These are phyloP conservation scores for Begonia masoniana DNA, from an alignment of 306 rosid species.

Conservation along the genomic window DNA sequence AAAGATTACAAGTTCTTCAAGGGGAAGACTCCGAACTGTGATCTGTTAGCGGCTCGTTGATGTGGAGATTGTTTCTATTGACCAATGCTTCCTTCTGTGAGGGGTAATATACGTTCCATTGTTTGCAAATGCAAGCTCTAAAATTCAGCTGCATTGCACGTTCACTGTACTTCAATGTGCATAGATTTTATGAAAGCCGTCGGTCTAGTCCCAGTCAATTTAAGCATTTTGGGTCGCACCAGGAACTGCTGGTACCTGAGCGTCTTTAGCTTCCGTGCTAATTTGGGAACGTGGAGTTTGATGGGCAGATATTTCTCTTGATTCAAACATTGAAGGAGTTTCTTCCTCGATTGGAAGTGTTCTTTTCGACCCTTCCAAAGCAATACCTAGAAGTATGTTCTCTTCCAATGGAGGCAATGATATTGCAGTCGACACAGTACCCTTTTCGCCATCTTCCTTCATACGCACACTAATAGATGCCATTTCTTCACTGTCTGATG, in stretches of 20 bases:
- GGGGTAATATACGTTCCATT: constrained; percentile 9
- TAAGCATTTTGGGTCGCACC: constrained; percentile 26
- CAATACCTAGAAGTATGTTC: constrained; percentile 86
- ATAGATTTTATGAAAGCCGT: constrained; percentile 3
- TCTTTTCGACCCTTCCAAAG: constrained; percentile 87
- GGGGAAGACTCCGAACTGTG: too few relatives aligned
- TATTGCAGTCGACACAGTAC: constrained; percentile 20
- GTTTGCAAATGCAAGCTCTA: constrained; percentile 42
- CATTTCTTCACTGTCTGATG: constrained; percentile 24
- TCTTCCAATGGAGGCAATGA: constrained; percentile 53
- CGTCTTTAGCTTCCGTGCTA: not conserved
- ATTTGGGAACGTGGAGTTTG: too few relatives aligned
- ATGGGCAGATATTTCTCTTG: constrained; percentile 34
- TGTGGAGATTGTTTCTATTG: too few relatives aligned
- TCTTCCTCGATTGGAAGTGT: constrained; percentile 88
- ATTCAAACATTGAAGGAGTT: constrained; percentile 27
- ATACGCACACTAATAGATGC: constrained; percentile 23
- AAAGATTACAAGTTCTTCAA: too few relatives aligned
- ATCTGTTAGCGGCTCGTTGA: too few relatives aligned
- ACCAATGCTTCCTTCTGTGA: too few relatives aligned
- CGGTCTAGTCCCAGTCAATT: not conserved
- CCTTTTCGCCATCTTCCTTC: constrained; percentile 53
- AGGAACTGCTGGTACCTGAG: constrained; percentile 29
- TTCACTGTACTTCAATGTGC: constrained; percentile 1
- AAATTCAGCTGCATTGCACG: constrained; percentile 43